Percentiles rank a stretch among this genome's conserved stretches.
Evolutionary conservation across 1,284 basidiomycete genomes (phyloP).

Genomic region (Pseudomicrostroma phylloplanum): DNA sequence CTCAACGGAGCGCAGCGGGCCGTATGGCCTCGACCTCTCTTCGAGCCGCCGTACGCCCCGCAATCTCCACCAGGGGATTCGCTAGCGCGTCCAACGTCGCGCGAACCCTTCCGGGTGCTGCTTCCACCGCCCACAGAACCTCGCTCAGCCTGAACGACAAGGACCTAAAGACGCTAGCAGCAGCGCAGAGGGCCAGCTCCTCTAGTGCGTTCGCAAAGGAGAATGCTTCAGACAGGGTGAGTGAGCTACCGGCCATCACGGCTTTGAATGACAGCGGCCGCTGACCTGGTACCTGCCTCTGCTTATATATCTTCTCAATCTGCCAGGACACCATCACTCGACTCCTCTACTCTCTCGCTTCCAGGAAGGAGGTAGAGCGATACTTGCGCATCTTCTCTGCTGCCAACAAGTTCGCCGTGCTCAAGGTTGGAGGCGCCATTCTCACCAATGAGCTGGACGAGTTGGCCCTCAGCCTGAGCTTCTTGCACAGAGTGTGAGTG

Average conservation of each 20-base stretch:
- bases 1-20: too few species aligned
- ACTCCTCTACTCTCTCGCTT: slow-evolving; percentile 49
- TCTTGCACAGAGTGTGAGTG: slow-evolving; percentile 46
- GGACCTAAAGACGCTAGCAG: slow-evolving; percentile 3
- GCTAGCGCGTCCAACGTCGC: too few species aligned
- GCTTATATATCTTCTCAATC: neutral
- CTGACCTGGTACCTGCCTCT: neutral
- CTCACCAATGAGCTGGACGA: slow-evolving; percentile 50
- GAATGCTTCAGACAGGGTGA: slow-evolving; percentile 30
- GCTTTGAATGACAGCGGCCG: too few species aligned
- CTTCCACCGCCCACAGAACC: neutral
- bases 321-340: slow-evolving; percentile 47
- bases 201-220: slow-evolving; percentile 29
- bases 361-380: slow-evolving; percentile 49
- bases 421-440: slow-evolving; percentile 51
- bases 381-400: slow-evolving; percentile 50
- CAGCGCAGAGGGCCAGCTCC: slow-evolving; percentile 13
- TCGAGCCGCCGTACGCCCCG: too few species aligned
- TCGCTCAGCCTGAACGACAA: slow-evolving; percentile 2
- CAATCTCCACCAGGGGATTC: too few species aligned
- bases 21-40: too few species aligned
- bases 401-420: slow-evolving; percentile 50
- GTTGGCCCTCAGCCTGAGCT: slow-evolving; percentile 47
- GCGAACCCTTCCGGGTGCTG: neutral
- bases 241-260: neutral